Evolutionary conservation across 2,329 filamentous ascomycete species (phyloP).

Genomic region (Hypoxylon sp.): DNA sequence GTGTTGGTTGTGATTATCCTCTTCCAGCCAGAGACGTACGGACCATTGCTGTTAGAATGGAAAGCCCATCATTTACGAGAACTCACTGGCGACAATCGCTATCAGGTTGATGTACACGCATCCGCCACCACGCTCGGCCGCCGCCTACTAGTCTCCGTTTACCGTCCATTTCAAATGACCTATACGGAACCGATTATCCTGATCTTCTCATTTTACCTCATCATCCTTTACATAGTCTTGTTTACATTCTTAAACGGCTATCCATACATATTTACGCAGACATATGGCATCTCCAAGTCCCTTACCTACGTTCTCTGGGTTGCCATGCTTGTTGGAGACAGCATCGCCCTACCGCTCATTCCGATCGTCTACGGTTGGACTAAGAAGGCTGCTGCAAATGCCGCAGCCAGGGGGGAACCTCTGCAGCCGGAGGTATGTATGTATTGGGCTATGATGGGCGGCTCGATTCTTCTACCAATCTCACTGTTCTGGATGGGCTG

Average conservation of each 20-base stretch:
- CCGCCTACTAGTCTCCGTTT: constrained; percentile 45
- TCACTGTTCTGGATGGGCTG: constrained; percentile 64
- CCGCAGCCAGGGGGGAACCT: constrained; percentile 11
- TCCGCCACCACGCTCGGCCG: constrained; percentile 3
- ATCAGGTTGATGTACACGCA: background rate
- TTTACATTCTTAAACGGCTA: constrained; percentile 66
- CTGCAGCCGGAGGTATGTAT: constrained; percentile 55
- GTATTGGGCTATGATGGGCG: constrained; percentile 58
- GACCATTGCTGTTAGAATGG: background rate
- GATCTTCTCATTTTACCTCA: constrained; percentile 63
- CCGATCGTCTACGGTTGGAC: constrained; percentile 49
- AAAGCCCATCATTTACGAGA: background rate
- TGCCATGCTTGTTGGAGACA: constrained; percentile 57
- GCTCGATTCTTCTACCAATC: constrained; percentile 58
- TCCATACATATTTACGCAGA: constrained; percentile 60
- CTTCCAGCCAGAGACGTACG: constrained; percentile 31
- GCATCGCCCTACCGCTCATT: constrained; percentile 50
- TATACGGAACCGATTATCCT: constrained; percentile 56
- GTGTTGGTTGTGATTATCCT: constrained; percentile 9
- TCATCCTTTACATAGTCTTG: constrained; percentile 64
- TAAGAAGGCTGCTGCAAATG: constrained; percentile 45
- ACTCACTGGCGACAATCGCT: background rate
- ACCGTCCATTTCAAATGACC: constrained; percentile 53
- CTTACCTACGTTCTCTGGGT: constrained; percentile 58
- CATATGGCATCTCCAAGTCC: constrained; percentile 58